Percentiles rank a stretch among this genome's conserved stretches.
Conservation (phyloP, 352 stramenopile genomes). For the Globisporangium recalcitrans region DNA sequence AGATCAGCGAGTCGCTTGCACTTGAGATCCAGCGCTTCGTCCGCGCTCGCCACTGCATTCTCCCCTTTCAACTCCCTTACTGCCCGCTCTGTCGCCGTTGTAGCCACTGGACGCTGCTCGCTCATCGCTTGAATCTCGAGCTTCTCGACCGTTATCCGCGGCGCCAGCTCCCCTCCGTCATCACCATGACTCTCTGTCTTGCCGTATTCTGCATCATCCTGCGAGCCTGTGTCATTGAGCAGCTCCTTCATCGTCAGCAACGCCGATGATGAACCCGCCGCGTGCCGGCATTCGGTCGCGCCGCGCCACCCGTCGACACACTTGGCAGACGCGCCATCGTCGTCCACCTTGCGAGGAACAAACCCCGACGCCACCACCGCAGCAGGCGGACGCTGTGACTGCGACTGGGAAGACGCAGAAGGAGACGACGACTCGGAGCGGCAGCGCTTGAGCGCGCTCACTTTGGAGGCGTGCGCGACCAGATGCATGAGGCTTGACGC, state of each 20-base stretch:
- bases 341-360: slow-evolving; percentile 4
- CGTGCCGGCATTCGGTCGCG: slow-evolving; percentile 4
- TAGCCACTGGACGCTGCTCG: not conserved
- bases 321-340: not conserved
- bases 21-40: slow-evolving; percentile 41
- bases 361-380: slow-evolving; percentile 2
- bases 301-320: slow-evolving; percentile 3
- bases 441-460: slow-evolving; percentile 32
- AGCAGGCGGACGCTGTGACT: slow-evolving; percentile 10
- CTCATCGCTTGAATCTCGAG: slow-evolving; percentile 9
- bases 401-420: slow-evolving; percentile 17
- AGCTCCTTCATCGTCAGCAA: slow-evolving; percentile 14
- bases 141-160: slow-evolving; percentile 13
- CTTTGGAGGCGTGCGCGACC: not conserved
- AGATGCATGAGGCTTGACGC: not conserved
- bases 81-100: too few relatives aligned
- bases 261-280: too few relatives aligned
- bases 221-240: slow-evolving; percentile 10
- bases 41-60: not conserved
- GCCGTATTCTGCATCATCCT: not conserved
- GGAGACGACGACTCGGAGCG: slow-evolving; percentile 16
- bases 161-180: not conserved
- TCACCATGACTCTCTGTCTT: not conserved
- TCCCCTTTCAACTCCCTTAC: not conserved
- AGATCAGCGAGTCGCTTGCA: slow-evolving; percentile 55